phyloP scores from a whole-genome alignment of 352 stramenopile species.

The Phytophthora tentaculata region DNA sequence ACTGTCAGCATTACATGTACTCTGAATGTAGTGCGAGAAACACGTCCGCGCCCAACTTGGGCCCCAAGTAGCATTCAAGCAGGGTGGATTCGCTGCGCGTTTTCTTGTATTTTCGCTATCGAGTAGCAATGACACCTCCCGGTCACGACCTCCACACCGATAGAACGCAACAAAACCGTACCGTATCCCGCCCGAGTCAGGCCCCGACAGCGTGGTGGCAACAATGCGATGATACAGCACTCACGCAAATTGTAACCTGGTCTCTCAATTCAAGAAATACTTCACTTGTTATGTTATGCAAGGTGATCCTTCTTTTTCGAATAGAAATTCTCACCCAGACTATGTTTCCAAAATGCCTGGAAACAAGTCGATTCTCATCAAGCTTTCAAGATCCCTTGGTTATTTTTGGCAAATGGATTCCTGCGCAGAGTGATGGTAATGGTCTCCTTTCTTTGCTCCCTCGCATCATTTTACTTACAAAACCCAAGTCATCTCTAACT shows the following conservation, averaged over 20 bases:
- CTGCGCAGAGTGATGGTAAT: conserved; percentile 25
- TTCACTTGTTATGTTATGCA: too few relatives aligned
- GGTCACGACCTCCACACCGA: conserved; percentile 8
- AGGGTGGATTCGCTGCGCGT: conserved; percentile 11
- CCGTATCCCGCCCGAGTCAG: too few relatives aligned
- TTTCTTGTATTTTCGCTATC: conserved; percentile 22
- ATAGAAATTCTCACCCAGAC: conserved; percentile 5
- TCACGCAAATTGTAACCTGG: background rate
- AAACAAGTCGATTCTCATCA: background rate
- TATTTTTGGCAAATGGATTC: conserved; percentile 30
- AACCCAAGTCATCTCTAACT: conserved; percentile 18
- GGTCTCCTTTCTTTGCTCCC: conserved; percentile 16
- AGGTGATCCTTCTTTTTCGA: background rate
- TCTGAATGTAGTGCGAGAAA: too few relatives aligned
- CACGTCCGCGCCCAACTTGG: conserved; percentile 10
- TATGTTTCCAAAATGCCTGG: background rate
- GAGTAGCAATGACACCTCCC: conserved; percentile 9
- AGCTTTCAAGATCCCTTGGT: background rate
- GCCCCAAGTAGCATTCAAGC: conserved; percentile 18
- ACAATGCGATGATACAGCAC: conserved; percentile 1
- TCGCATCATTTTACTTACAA: conserved; percentile 31
- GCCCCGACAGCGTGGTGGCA: background rate
- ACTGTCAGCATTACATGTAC: too few relatives aligned
- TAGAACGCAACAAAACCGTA: background rate
- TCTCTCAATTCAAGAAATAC: background rate